These are phyloP conservation scores for Kwoniella pini DNA, from an alignment of 768 basidiomycete species.

Conservation along the genomic window DNA sequence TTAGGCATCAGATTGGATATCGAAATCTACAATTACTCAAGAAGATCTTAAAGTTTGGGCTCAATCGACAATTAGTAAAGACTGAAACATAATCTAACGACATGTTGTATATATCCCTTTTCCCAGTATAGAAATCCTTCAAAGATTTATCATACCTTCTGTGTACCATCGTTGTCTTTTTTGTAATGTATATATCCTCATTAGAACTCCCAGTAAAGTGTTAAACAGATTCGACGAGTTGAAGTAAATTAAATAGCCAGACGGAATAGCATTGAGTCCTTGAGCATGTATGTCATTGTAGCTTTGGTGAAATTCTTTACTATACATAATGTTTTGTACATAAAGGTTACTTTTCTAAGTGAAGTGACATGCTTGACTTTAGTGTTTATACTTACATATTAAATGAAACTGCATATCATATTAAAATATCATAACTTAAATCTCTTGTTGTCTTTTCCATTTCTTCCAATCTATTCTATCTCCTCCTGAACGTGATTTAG, in stretches of 20 bases:
- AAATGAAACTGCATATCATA: too few relatives aligned
- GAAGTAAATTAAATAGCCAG: too few relatives aligned
- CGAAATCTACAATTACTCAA: conserved; percentile 30
- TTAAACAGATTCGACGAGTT: too few relatives aligned
- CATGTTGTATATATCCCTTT: not conserved
- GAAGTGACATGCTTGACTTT: too few relatives aligned
- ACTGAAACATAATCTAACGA: not conserved
- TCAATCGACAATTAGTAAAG: conserved; percentile 8
- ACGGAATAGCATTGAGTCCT: too few relatives aligned
- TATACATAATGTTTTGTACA: too few relatives aligned
- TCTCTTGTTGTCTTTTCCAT: conserved; percentile 14
- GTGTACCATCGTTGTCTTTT: not conserved
- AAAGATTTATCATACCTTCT: not conserved
- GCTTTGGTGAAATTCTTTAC: too few relatives aligned
- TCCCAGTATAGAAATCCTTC: not conserved
- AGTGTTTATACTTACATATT: too few relatives aligned
- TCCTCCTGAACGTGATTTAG: conserved; percentile 10
- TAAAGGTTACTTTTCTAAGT: too few relatives aligned
- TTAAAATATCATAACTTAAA: not conserved
- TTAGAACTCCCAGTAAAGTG: too few relatives aligned
- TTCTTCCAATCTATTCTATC: conserved; percentile 34
- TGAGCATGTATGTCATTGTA: too few relatives aligned
- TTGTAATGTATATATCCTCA: not conserved
- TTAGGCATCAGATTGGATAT: conserved; percentile 44
- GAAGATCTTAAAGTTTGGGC: conserved; percentile 40